Evolutionary conservation across 2,329 filamentous ascomycete genomes (phyloP).

Genomic region (Lecanoromycetidae sp.): DNA sequence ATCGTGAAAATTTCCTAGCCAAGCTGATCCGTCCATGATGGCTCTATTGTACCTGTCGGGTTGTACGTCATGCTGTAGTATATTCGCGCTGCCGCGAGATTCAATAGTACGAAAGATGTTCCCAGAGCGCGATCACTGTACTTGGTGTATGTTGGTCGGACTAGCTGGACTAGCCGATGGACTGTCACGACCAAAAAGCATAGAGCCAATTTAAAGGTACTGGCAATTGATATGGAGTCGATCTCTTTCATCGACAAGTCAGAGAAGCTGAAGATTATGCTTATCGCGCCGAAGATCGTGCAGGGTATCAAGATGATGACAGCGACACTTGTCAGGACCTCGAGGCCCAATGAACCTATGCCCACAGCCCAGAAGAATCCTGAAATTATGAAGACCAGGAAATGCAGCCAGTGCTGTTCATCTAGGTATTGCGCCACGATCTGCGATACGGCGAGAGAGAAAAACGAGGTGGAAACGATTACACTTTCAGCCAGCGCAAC

Average conservation of each 20-base stretch:
- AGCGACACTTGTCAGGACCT: not conserved
- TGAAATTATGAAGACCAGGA: not conserved
- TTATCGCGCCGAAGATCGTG: not conserved
- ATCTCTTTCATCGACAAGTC: not conserved
- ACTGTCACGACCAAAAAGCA: not conserved
- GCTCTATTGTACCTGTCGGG: not conserved
- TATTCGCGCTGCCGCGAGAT: not conserved
- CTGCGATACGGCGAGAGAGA: not conserved
- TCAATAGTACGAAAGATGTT: not conserved
- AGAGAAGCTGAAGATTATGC: not conserved
- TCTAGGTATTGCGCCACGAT: not conserved
- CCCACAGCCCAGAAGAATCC: not conserved
- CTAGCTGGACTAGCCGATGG: not conserved
- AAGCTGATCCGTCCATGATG: conserved; percentile 2
- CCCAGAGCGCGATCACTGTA: not conserved
- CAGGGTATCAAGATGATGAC: not conserved
- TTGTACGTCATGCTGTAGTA: not conserved
- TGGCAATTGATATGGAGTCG: not conserved
- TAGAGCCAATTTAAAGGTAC: not conserved
- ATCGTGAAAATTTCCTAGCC: no score
- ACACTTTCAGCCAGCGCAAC: not conserved
- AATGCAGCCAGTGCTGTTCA: not conserved
- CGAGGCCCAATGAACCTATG: not conserved
- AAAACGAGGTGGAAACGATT: not conserved
- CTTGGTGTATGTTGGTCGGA: not conserved